Evolutionary conservation across 495 filamentous ascomycete species (phyloP), one percentile per base, ranked within the genome.

Genomic region (Astrothelium macrocarpum): DNA sequence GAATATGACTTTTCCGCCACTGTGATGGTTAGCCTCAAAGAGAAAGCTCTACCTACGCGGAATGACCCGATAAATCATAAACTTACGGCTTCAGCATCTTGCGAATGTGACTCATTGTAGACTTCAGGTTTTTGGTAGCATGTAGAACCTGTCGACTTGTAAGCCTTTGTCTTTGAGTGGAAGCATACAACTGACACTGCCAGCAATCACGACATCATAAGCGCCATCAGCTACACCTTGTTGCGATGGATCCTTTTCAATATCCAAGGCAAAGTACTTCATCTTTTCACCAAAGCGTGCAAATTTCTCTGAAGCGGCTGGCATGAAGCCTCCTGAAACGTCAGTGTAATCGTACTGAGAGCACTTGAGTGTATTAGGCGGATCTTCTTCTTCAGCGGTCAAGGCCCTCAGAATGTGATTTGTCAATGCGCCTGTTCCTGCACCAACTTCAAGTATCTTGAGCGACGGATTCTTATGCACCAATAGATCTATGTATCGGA

Each of bases 391-490:
- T 14, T 42, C n/a, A 10, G 34, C 64, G 26, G 7, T 16, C 26
- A 36, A 43, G 25, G 59, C 46, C 1, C 61, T 39, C 20, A 71
- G 42, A 31, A 65, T 31, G 9, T 34, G 31, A 11, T 42, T 53
- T 14, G 69, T 69, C 4, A 53, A 34, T 46, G 58, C 65, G 12
- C 69, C 69, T 16, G 63, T 65, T 9, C 69, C 69, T 18, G 65
- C 67, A n/a, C 69, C 69, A n/a, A 71, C 59, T 49, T 71, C 67
- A 12, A 71, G 67, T 5, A 71, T 63, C 25, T 61, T 60, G 7
- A 66, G 62, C n/a, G 53, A 26, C 53, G 65, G 63, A 42, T 67
- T 64, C 36, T 70, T 67, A 31, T 66, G 53, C 1, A 59, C 59
- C 18, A 64, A 32, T 20, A 49, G 20, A 20, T 49, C 11, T 18